These are phyloP conservation scores for Rugosomyces carneus DNA, from an alignment of 1,284 basidiomycete species.

Conservation along the genomic window DNA sequence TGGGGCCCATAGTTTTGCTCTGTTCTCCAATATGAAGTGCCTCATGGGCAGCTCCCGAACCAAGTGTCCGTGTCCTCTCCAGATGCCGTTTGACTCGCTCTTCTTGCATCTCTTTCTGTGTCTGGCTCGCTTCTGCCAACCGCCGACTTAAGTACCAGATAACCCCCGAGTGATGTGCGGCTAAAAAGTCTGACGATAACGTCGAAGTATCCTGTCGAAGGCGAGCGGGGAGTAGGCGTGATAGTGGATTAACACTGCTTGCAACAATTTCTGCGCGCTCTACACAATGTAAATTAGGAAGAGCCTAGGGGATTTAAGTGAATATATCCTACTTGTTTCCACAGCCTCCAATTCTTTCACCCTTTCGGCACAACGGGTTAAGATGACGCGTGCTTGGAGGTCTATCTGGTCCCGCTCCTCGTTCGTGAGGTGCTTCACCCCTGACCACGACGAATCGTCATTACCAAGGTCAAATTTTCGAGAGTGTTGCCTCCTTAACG, in stretches of 20 bases:
- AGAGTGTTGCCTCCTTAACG: slow-evolving; percentile 42
- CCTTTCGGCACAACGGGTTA: slow-evolving; percentile 77
- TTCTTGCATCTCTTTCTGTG: slow-evolving; percentile 84
- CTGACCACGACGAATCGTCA: slow-evolving; percentile 53
- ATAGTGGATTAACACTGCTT: slow-evolving; percentile 53
- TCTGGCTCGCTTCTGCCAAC: slow-evolving; percentile 71
- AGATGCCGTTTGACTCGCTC: slow-evolving; percentile 77
- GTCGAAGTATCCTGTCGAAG: slow-evolving; percentile 55
- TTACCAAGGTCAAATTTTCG: slow-evolving; percentile 52
- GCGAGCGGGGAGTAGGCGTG: slow-evolving; percentile 60
- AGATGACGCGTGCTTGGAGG: slow-evolving; percentile 77
- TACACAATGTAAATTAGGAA: slow-evolving; percentile 23
- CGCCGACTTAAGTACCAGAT: slow-evolving; percentile 81
- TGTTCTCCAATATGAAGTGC: slow-evolving; percentile 36
- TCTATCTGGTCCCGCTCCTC: slow-evolving; percentile 90
- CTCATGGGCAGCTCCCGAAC: slow-evolving; percentile 61
- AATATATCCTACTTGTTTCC: slow-evolving; percentile 65
- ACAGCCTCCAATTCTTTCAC: slow-evolving; percentile 81
- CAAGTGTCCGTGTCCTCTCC: slow-evolving; percentile 74
- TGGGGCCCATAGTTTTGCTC: slow-evolving; percentile 17
- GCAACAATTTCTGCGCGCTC: slow-evolving; percentile 62
- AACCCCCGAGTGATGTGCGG: slow-evolving; percentile 78
- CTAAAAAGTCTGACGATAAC: slow-evolving; percentile 62
- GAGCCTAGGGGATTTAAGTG: slow-evolving; percentile 9
- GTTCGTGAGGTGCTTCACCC: slow-evolving; percentile 70